A percentile compares a stretch with the other conserved stretches of the same genome.
phyloP scores from a whole-genome alignment of 2,329 filamentous ascomycete species.

The Ophiostoma sp. region DNA sequence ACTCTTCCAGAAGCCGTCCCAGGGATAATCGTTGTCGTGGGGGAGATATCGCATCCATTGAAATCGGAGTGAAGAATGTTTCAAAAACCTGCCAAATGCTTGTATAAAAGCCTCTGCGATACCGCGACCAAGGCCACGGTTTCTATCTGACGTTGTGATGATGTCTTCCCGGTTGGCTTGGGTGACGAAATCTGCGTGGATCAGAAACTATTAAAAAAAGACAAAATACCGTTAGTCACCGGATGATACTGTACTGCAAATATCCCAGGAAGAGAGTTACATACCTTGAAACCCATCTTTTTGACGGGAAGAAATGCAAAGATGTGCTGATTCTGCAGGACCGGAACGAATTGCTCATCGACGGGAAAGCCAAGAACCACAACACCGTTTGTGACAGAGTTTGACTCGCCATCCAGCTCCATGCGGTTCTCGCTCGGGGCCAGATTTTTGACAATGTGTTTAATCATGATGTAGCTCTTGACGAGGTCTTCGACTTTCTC shows the following conservation, averaged over 20 bases:
- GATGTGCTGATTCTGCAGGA: conserved; percentile 44
- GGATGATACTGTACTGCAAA: no score
- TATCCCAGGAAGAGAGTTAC: background rate
- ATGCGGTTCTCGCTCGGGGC: conserved; percentile 40
- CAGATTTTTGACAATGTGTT: conserved; percentile 34
- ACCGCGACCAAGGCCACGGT: conserved; percentile 38
- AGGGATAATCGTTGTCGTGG: conserved; percentile 1
- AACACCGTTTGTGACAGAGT: conserved; percentile 37
- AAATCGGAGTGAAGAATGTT: conserved; percentile 42
- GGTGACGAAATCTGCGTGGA: conserved; percentile 53
- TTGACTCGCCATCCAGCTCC: conserved; percentile 35
- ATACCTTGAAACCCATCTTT: conserved; percentile 42
- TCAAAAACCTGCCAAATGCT: conserved; percentile 43
- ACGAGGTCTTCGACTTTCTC: conserved; percentile 15
- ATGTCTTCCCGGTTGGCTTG: conserved; percentile 48
- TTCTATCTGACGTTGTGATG: conserved; percentile 41
- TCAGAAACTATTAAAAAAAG: conserved; percentile 42
- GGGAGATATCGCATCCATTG: conserved; percentile 46
- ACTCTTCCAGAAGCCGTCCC: conserved; percentile 4
- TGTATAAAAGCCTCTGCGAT: conserved; percentile 44
- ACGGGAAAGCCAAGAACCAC: conserved; percentile 51
- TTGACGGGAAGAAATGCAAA: conserved; percentile 50
- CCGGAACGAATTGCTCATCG: conserved; percentile 35
- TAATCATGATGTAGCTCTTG: conserved; percentile 36
- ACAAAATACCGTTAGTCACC: background rate